A percentile compares a stretch with the other conserved stretches of the same genome.
phyloP scores from a whole-genome alignment of 768 basidiomycete genomes.

The Calocera cornea region DNA sequence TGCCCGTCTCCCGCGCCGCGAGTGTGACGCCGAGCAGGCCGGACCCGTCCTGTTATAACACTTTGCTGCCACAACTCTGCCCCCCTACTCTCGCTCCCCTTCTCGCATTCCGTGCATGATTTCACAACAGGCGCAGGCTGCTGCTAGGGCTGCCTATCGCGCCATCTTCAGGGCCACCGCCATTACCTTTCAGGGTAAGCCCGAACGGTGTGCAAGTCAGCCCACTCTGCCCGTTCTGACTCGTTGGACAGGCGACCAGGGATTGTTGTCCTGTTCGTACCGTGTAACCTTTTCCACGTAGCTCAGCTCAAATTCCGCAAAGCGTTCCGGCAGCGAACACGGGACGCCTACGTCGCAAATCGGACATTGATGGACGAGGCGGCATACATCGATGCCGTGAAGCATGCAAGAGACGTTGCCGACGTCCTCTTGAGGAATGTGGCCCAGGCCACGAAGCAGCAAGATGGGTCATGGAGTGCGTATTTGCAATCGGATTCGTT shows the following conservation, averaged over 20 bases:
- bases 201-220: not conserved
- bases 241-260: conserved; percentile 38
- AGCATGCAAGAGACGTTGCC: conserved; percentile 58
- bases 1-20: not conserved
- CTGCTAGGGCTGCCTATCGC: conserved; percentile 63
- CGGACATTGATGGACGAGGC: conserved; percentile 33
- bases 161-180: conserved; percentile 52
- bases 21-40: no score
- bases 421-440: conserved; percentile 64
- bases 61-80: not conserved
- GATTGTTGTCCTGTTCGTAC: conserved; percentile 38
- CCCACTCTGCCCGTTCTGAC: not conserved
- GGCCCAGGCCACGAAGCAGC: conserved; percentile 54
- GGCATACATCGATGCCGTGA: conserved; percentile 40
- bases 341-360: conserved; percentile 39
- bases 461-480: conserved; percentile 48
- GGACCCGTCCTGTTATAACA: not conserved
- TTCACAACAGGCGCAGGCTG: conserved; percentile 42
- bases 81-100: not conserved
- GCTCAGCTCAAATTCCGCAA: conserved; percentile 8
- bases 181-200: conserved; percentile 48
- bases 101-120: conserved; percentile 18
- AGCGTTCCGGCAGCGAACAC: conserved; percentile 67
- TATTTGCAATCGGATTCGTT: not conserved
- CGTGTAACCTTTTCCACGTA: not conserved